Evolutionary conservation across 495 filamentous ascomycete genomes (phyloP), one percentile per base, ranked within the genome.

Genomic region (Delitschia confertaspora): DNA sequence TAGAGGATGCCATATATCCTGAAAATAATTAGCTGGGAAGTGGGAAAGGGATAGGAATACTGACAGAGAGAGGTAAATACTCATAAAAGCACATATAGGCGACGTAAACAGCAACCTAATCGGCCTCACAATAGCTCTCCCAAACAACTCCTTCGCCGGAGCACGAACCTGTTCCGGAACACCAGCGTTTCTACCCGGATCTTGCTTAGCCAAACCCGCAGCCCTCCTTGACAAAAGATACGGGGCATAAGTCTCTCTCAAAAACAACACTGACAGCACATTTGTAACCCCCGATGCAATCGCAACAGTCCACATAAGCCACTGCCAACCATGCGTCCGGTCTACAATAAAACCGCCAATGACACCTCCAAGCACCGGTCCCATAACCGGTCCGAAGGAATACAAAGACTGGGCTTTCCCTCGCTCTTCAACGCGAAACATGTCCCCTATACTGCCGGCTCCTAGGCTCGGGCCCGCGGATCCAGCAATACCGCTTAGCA

Each of bases 11-110:
- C 45, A 29, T 33, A 42, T 6, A 47, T 38, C 9, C 14, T 13
- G 25, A 42, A 33, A 83, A 50, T n/a, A n/a, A n/a, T n/a, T n/a
- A n/a, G n/a, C n/a, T n/a, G n/a, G n/a, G n/a, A n/a, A 30, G 26
- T 8, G 8, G 8, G n/a, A n/a, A 8, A 30, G n/a, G n/a, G n/a
- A n/a, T n/a, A n/a, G n/a, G n/a, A n/a, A n/a, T n/a, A n/a, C n/a
- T n/a, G n/a, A n/a, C n/a, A 13, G 75, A 77, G 18, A 81, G 67
- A 19, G 81, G 60, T 47, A 78, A 67, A 36, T 18, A 11, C 16
- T 19, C 33, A 36, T 36, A 19, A 36, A 36, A 20, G 33, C 33
- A 22, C 77, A 71, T 45, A 84, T 79, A 10, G 82, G 79, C 19
- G 57, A 76, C 45, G 62, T 62, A 19, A 70, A 36, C 9, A 77